Base-by-base conservation (phyloP, 768 basidiomycete species). In the Boletus vermiculosoides region DNA sequence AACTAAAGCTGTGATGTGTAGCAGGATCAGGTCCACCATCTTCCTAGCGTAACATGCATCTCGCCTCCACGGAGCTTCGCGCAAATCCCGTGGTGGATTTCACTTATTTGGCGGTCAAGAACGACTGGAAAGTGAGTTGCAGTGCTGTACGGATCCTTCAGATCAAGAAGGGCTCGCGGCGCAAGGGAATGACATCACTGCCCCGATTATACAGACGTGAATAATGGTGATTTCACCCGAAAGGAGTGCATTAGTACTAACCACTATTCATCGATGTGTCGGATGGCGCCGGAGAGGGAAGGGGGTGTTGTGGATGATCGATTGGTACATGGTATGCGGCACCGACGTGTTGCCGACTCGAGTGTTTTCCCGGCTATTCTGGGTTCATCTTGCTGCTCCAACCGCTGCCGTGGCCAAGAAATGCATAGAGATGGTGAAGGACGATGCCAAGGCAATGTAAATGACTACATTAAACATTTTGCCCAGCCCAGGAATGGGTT, bases 301-400 rank as follows among this genome's bases (percentile, higher is more conserved):
- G 50, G 39, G 3, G 80, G 81, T 36, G 78, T 36, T 23, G 16
- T 49, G 48, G 48, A 80, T 61, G 76, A 76, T 48, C 63, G 72
- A 28, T 61, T 80, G 16, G 82, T 83, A 2, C 75, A 83, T 63
- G 81, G 82, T 10, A 66, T 79, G 4, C 37, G 52, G 20, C 74
- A 75, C 49, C 59, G 83, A 42, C 71, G 80, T 45, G 73, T 78
- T 37, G 70, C 69, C 25, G 76, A 77, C 50, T 60, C 64, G 5
- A 67, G 63, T 46, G 53, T 71, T 9, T 70, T 74, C 34, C 76
- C 77, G 2, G 34, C 50, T 2, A 66, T 76, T 33, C 56, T 68
- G 5, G 65, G 68, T 8, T 55, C 77, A 76, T 60, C 61, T 66
- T 5, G 65, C 67, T 63, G 75, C 74, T 6, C 65, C 3, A 28